A percentile compares a stretch with the other conserved stretches of the same genome.
Evolutionary conservation across 2,329 filamentous ascomycete genomes (phyloP).

Genomic region (Dothideomycetes sp.): DNA sequence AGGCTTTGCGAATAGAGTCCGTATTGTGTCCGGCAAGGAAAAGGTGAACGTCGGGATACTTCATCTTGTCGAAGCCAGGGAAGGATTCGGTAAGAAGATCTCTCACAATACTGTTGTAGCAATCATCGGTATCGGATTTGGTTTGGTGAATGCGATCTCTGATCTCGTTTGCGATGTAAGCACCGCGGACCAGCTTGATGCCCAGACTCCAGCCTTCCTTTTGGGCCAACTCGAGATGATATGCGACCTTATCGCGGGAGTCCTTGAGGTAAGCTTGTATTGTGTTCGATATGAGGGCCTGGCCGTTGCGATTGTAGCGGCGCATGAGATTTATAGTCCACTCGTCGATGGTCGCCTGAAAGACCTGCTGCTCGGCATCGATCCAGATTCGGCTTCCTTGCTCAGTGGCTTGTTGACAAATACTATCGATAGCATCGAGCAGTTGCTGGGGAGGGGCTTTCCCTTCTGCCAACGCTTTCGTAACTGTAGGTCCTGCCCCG

Average conservation of each 20-base stretch:
- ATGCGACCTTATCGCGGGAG: constrained; percentile 32
- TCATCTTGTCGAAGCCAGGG: constrained; percentile 8
- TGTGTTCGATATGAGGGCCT: constrained; percentile 37
- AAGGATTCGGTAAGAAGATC: constrained; percentile 15
- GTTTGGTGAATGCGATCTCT: constrained; percentile 17
- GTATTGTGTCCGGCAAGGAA: constrained; percentile 22
- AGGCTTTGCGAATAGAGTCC: constrained; percentile 9
- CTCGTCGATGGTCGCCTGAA: constrained; percentile 40
- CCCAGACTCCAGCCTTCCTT: constrained; percentile 38
- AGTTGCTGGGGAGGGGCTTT: constrained; percentile 29
- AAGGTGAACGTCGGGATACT: constrained; percentile 14
- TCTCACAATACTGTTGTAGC: constrained; percentile 16
- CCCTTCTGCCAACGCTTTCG: constrained; percentile 28
- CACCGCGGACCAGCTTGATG: constrained; percentile 43
- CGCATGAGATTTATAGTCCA: constrained; percentile 45
- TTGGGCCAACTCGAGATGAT: constrained; percentile 34
- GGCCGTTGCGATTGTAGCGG: constrained; percentile 35
- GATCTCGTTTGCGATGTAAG: constrained; percentile 39
- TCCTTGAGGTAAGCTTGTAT: constrained; percentile 44
- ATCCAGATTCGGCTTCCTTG: constrained; percentile 37
- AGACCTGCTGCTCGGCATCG: constrained; percentile 43
- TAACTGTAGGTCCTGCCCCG: constrained; percentile 34
- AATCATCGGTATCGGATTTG: constrained; percentile 17
- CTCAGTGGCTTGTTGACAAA: constrained; percentile 31
- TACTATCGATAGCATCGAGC: constrained; percentile 30